Percentiles rank a stretch among this genome's conserved stretches.
These are phyloP conservation scores for Clonostachys chloroleuca DNA, from an alignment of 2,329 filamentous ascomycete species.

Conservation along the genomic window DNA sequence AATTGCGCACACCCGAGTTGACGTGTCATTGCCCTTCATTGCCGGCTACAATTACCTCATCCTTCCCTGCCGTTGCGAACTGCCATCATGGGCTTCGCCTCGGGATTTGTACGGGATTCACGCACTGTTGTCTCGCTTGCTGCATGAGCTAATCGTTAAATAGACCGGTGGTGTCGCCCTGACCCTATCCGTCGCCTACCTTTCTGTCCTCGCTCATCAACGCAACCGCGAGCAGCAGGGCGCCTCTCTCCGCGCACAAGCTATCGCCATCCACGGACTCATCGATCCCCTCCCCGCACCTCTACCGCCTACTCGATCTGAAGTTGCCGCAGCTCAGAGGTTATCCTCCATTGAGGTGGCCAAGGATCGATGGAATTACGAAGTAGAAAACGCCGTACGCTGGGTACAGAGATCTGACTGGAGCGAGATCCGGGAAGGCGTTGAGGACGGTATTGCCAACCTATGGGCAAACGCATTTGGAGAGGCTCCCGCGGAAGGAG, in stretches of 20 bases:
- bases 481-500: conserved; percentile 18
- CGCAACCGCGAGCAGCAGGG: conserved; percentile 59
- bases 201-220: conserved; percentile 66
- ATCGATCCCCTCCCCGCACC: conserved; percentile 38
- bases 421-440: conserved; percentile 53
- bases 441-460: conserved; percentile 44
- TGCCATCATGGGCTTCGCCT: conserved; percentile 62
- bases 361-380: conserved; percentile 76
- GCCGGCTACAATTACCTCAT: conserved; percentile 17
- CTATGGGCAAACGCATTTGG: conserved; percentile 36
- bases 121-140: not conserved
- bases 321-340: conserved; percentile 45
- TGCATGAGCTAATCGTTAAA: conserved; percentile 1
- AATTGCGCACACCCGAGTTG: no score
- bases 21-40: no score
- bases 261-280: conserved; percentile 46
- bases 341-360: conserved; percentile 58
- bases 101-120: conserved; percentile 61
- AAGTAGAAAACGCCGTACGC: conserved; percentile 62
- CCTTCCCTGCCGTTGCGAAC: conserved; percentile 2
- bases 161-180: conserved; percentile 74
- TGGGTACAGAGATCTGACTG: conserved; percentile 66
- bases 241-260: conserved; percentile 51
- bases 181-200: conserved; percentile 68
- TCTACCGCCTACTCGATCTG: conserved; percentile 43